Percentiles rank a stretch among this genome's conserved stretches.
Conservation (phyloP, 1,139 yeast species). For the Zygoascus sp. region DNA sequence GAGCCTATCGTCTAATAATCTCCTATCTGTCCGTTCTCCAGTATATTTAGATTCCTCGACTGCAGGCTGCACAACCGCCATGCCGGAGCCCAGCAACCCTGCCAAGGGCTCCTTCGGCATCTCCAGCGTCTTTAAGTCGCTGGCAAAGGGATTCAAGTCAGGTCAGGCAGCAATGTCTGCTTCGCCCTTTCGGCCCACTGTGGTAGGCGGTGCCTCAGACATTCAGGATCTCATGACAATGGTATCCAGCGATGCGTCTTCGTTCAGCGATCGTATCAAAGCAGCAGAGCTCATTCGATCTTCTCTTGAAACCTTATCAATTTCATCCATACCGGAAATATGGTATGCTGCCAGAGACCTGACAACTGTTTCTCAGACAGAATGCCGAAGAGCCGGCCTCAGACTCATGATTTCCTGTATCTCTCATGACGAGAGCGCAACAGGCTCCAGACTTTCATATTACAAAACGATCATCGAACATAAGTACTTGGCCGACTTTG, state of each 20-base stretch:
- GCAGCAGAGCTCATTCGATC: slow-evolving; percentile 52
- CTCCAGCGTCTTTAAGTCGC: slow-evolving; percentile 10
- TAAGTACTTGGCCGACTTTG: slow-evolving; percentile 52
- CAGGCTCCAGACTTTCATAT: slow-evolving; percentile 47
- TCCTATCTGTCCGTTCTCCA: too few relatives aligned
- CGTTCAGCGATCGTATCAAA: slow-evolving; percentile 43
- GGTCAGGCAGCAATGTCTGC: slow-evolving; percentile 32
- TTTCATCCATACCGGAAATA: slow-evolving; percentile 62
- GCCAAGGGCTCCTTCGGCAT: slow-evolving; percentile 8
- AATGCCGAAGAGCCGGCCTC: slow-evolving; percentile 51
- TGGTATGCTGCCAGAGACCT: slow-evolving; percentile 69
- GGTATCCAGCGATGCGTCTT: slow-evolving; percentile 35
- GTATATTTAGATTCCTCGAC: background rate
- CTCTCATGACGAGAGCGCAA: slow-evolving; percentile 47
- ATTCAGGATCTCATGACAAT: slow-evolving; percentile 44
- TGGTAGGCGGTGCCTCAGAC: slow-evolving; percentile 59
- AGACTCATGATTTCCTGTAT: slow-evolving; percentile 55
- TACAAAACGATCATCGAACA: slow-evolving; percentile 56
- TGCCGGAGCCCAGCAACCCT: slow-evolving; percentile 8
- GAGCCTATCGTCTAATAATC: too few relatives aligned
- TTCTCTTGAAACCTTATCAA: slow-evolving; percentile 49
- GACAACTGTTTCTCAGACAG: slow-evolving; percentile 42
- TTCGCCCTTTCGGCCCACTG: slow-evolving; percentile 48
- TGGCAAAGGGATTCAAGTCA: slow-evolving; percentile 14
- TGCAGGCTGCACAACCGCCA: background rate